These are phyloP conservation scores for Psilocybe sp. DNA, from an alignment of 768 basidiomycete genomes.

Conservation along the genomic window DNA sequence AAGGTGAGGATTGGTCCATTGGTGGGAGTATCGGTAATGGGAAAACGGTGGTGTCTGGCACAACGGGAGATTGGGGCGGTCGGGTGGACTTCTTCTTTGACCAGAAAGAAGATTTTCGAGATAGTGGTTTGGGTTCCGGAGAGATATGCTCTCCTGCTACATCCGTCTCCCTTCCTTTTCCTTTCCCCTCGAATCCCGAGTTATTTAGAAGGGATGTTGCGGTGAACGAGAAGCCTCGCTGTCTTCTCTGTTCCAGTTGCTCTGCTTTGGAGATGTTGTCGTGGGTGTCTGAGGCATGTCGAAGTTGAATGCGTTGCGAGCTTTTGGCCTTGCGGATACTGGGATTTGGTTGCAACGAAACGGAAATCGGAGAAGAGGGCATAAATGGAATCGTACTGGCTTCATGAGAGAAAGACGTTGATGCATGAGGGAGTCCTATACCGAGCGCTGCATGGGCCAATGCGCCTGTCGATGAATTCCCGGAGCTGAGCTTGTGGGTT, in stretches of 20 bases:
- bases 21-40: constrained; percentile 22
- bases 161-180: constrained; percentile 41
- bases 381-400: constrained; percentile 48
- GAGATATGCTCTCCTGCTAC: constrained; percentile 17
- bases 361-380: constrained; percentile 18
- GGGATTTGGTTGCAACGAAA: constrained; percentile 11
- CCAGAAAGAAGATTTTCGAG: constrained; percentile 70
- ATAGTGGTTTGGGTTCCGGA: constrained; percentile 36
- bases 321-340: constrained; percentile 53
- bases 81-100: constrained; percentile 39
- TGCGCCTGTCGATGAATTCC: constrained; percentile 32
- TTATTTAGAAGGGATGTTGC: constrained; percentile 37
- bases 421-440: constrained; percentile 52
- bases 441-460: constrained; percentile 58
- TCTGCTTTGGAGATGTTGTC: constrained; percentile 14
- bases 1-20: constrained; percentile 27
- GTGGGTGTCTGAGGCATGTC: constrained; percentile 24
- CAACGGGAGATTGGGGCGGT: constrained; percentile 1
- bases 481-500: constrained; percentile 7
- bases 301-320: constrained; percentile 31
- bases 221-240: constrained; percentile 61
- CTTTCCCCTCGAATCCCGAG: constrained; percentile 36
- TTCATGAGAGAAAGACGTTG: constrained; percentile 42
- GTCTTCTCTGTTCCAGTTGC: constrained; percentile 23
- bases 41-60: constrained; percentile 11